Percentiles rank a stretch among this genome's conserved stretches.
These are phyloP conservation scores for Zoysia matrella DNA, from an alignment of 202 grass and related monocot species.

Conservation along the genomic window DNA sequence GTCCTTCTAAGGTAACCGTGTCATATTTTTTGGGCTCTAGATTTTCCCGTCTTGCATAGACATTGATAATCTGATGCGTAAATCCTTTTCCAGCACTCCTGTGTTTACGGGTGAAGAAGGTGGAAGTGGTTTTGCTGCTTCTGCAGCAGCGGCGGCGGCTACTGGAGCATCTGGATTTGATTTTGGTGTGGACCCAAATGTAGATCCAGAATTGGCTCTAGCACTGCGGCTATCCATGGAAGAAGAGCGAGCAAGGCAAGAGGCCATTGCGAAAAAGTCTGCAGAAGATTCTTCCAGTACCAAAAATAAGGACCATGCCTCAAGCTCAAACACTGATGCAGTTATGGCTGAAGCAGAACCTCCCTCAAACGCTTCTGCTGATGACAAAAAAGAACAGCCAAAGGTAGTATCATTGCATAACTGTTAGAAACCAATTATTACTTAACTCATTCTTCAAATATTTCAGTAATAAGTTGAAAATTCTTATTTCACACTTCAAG, in stretches of 20 bases:
- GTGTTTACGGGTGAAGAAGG: constrained; percentile 97
- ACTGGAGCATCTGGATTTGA: constrained; percentile 85
- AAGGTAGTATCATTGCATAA: constrained; percentile 43
- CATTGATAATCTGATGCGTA: constrained; percentile 10
- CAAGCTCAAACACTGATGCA: constrained; percentile 69
- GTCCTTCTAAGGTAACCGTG: constrained; percentile 80
- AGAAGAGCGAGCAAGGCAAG: constrained; percentile 94
- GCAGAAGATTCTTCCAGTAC: constrained; percentile 68
- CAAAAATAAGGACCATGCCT: constrained; percentile 69
- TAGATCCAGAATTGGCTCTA: constrained; percentile 92
- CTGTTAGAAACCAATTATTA: not conserved
- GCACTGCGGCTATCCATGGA: constrained; percentile 96
- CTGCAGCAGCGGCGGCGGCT: constrained; percentile 85
- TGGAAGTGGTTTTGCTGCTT: constrained; percentile 92
- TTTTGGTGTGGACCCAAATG: constrained; percentile 97
- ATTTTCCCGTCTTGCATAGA: constrained; percentile 1
- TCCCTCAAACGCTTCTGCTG: constrained; percentile 47
- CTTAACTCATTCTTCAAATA: not conserved
- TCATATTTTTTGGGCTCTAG: not conserved
- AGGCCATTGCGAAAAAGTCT: constrained; percentile 88
- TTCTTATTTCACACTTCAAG: not conserved
- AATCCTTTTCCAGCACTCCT: constrained; percentile 69
- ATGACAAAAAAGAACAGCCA: constrained; percentile 60
- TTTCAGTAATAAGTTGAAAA: not conserved
- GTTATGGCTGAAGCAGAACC: constrained; percentile 73